These are phyloP conservation scores for Hysterangium stoloniferum DNA, from an alignment of 768 basidiomycete genomes.

Conservation along the genomic window DNA sequence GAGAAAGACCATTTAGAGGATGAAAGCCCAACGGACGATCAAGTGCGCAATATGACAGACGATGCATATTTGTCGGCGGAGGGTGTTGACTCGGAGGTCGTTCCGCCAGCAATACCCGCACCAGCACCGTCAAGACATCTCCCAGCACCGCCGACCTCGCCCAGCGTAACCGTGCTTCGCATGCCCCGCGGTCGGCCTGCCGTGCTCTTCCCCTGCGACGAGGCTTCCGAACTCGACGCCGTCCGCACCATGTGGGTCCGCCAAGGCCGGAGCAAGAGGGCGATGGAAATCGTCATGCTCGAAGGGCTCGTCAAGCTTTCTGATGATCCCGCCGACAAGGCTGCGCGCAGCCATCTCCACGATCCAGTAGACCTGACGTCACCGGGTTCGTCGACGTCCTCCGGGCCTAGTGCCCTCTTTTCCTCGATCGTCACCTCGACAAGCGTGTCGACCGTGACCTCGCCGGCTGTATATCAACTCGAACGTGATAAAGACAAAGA, in stretches of 20 bases:
- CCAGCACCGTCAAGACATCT: no score
- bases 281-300: neutral
- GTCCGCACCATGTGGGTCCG: conserved; percentile 5
- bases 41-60: no score
- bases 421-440: conserved; percentile 2
- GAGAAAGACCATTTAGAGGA: no score
- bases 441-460: conserved; percentile 5
- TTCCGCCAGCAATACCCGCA: no score
- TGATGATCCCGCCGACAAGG: neutral
- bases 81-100: no score
- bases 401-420: conserved; percentile 6
- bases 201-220: conserved; percentile 3
- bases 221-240: neutral
- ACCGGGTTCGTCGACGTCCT: conserved; percentile 2
- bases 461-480: neutral
- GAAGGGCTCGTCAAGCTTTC: neutral
- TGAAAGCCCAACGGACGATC: no score
- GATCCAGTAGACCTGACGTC: neutral
- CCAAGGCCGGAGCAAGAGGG: conserved; percentile 7
- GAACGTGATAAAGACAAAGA: no score
- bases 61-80: no score
- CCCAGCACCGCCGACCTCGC: no score
- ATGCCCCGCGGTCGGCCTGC: neutral
- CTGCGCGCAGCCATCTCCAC: neutral
- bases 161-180: no score